Evolutionary conservation across 805 yeast genomes (phyloP).

Genomic region (Brettanomyces bruxellensis): DNA sequence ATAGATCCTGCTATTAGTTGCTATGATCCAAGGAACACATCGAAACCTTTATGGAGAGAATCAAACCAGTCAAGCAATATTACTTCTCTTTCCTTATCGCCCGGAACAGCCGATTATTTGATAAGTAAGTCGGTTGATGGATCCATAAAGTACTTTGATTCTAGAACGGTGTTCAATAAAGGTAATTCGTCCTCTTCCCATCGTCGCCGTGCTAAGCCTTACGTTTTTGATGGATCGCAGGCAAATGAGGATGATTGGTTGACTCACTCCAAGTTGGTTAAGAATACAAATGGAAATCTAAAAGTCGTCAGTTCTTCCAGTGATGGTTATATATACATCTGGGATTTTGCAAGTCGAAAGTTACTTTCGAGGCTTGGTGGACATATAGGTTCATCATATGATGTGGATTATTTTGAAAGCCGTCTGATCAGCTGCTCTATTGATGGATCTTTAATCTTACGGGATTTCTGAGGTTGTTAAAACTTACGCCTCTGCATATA

Average conservation of each 20-base stretch:
- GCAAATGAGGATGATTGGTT: conserved; percentile 43
- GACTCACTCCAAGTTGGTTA: conserved; percentile 40
- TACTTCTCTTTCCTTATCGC: conserved; percentile 43
- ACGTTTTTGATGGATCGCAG: conserved; percentile 49
- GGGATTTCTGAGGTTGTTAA: conserved; percentile 17
- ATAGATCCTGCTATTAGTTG: conserved; percentile 56
- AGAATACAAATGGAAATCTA: conserved; percentile 24
- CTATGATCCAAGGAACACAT: conserved; percentile 44
- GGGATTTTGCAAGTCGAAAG: conserved; percentile 49
- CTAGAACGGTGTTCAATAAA: conserved; percentile 26
- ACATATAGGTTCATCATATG: conserved; percentile 54
- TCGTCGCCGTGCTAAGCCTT: conserved; percentile 31
- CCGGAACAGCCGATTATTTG: conserved; percentile 28
- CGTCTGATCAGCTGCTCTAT: conserved; percentile 40
- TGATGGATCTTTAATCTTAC: conserved; percentile 47
- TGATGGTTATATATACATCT: conserved; percentile 46
- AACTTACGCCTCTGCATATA: too few relatives aligned
- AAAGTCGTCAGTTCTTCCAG: conserved; percentile 50
- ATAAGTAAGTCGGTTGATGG: conserved; percentile 50
- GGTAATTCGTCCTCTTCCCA: background rate
- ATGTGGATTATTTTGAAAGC: conserved; percentile 35
- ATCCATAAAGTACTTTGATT: conserved; percentile 47
- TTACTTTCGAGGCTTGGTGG: conserved; percentile 44
- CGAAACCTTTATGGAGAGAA: conserved; percentile 36
- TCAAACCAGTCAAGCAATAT: conserved; percentile 39